These are phyloP conservation scores for Trametes punicea DNA, from an alignment of 768 basidiomycete genomes.

Conservation along the genomic window DNA sequence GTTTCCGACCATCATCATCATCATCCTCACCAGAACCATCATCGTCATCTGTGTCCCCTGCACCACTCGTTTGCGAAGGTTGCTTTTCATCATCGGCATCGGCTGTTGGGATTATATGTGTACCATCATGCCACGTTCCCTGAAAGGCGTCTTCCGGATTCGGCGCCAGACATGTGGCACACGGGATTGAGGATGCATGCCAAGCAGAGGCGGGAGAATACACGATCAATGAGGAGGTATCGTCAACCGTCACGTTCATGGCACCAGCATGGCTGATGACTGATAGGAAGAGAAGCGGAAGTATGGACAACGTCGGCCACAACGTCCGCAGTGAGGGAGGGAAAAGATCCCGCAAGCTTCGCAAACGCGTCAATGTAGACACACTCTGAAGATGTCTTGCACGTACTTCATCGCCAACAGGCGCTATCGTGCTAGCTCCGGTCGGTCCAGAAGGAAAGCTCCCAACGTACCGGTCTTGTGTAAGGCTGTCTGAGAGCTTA, in stretches of 20 bases:
- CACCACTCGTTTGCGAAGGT: no score
- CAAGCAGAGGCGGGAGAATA: constrained; percentile 22
- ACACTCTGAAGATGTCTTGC: neutral
- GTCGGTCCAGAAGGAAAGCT: neutral
- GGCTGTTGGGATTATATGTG: constrained; percentile 23
- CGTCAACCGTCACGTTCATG: constrained; percentile 26
- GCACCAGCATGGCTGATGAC: constrained; percentile 1
- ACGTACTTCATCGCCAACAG: constrained; percentile 7
- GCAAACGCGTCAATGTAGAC: neutral
- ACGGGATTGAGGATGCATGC: constrained; percentile 22
- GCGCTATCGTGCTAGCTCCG: neutral
- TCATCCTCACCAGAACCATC: constrained; percentile 8
- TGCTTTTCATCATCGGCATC: no score
- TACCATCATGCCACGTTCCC: constrained; percentile 27
- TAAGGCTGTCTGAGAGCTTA: neutral
- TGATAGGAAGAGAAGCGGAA: neutral
- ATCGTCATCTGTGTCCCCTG: constrained; percentile 19
- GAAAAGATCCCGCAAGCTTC: neutral
- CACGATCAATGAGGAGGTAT: constrained; percentile 20
- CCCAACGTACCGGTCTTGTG: neutral
- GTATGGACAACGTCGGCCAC: neutral
- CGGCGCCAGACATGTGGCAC: constrained; percentile 20
- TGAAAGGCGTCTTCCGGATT: constrained; percentile 13
- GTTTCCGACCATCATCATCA: constrained; percentile 6
- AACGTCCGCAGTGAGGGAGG: neutral